Evolutionary conservation across 768 basidiomycete species (phyloP).

Genomic region (Phallus indusiatus): DNA sequence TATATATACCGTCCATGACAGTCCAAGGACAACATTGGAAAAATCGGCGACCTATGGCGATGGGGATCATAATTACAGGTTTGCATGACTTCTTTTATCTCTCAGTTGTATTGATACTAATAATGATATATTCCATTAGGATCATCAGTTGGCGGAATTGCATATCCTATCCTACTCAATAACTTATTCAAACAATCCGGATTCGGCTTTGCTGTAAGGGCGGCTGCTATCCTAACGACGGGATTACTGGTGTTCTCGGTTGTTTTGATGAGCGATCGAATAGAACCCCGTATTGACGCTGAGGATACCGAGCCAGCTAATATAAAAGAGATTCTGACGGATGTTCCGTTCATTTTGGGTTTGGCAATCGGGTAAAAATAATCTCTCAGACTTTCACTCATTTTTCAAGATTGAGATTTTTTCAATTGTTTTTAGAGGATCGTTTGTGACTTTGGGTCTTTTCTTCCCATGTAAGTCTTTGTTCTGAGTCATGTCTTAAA

Average conservation of each 20-base stretch:
- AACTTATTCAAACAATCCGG: constrained; percentile 19
- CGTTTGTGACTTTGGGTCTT: constrained; percentile 12
- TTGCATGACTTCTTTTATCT: background rate
- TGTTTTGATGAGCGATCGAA: constrained; percentile 28
- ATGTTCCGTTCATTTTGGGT: constrained; percentile 35
- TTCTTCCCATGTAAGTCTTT: constrained; percentile 1
- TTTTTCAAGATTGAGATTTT: background rate
- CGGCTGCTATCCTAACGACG: constrained; percentile 34
- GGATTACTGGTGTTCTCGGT: constrained; percentile 31
- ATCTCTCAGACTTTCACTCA: background rate
- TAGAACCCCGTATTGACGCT: constrained; percentile 20
- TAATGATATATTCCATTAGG: background rate
- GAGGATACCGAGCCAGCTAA: constrained; percentile 20
- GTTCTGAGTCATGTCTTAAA: background rate
- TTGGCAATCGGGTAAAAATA: constrained; percentile 26
- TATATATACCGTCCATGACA: background rate
- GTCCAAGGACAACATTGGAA: background rate
- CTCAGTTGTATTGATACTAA: no score
- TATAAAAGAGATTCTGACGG: constrained; percentile 28
- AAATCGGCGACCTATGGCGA: constrained; percentile 35
- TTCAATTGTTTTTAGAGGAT: constrained; percentile 29
- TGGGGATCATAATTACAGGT: constrained; percentile 38
- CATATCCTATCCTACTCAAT: background rate
- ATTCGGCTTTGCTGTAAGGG: constrained; percentile 38
- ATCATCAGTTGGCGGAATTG: constrained; percentile 12